Evolutionary conservation across 164 flowering plant genomes (phyloP).

Genomic region (Taxillus chinensis): DNA sequence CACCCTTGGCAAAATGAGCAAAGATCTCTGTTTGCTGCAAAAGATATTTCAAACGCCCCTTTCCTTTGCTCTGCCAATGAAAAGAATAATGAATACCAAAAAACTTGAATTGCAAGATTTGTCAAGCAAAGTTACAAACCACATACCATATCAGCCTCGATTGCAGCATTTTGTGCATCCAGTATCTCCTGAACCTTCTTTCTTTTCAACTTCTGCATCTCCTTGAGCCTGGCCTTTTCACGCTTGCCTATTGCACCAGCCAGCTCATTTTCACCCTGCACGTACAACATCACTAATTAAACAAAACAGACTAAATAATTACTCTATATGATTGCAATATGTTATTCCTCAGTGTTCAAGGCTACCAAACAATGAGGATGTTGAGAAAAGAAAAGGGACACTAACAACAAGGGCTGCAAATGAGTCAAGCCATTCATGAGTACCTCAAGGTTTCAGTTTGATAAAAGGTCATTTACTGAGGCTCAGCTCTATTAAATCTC

Average conservation of each 20-base stretch:
- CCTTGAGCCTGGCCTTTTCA: conserved; percentile 68
- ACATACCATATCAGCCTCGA: conserved; percentile 89
- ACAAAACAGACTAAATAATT: no score
- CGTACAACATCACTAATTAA: neutral
- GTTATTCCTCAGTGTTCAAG: neutral
- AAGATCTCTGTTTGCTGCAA: conserved; percentile 93
- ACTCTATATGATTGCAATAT: neutral
- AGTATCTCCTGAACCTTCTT: conserved; percentile 81
- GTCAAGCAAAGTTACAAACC: no score
- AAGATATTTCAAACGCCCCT: conserved; percentile 90
- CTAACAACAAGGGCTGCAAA: no score
- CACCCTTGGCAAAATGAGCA: conserved; percentile 95
- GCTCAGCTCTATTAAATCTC: no score
- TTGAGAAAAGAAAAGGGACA: neutral
- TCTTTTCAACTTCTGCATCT: conserved; percentile 77
- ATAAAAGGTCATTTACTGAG: no score
- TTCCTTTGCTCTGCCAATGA: conserved; percentile 63
- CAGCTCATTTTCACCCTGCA: conserved; percentile 33
- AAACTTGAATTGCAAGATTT: no score
- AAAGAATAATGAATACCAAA: neutral
- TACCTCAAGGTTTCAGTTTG: no score
- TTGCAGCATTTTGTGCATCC: conserved; percentile 78
- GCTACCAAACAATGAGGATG: neutral
- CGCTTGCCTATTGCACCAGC: conserved; percentile 43
- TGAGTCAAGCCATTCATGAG: no score